These are phyloP conservation scores for Mortierella sp. DNA, from an alignment of 371 early-diverging fungal species.

Conservation along the genomic window DNA sequence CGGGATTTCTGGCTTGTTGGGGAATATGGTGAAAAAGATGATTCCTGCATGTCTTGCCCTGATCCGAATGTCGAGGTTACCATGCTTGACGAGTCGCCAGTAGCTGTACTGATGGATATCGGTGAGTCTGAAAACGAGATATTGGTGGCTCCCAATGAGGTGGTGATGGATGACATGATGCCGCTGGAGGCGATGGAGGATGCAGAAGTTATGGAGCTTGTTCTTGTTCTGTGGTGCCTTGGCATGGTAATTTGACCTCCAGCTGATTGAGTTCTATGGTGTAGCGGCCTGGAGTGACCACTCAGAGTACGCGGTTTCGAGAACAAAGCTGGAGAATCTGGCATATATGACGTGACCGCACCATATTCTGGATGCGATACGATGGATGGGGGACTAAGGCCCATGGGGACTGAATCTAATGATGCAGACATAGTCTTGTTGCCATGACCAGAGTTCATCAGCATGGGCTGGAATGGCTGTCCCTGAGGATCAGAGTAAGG, in stretches of 20 bases:
- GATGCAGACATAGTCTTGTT: constrained; percentile 22
- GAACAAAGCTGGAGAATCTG: constrained; percentile 4
- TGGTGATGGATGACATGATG: constrained; percentile 27
- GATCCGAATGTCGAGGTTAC: constrained; percentile 5
- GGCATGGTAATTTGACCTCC: constrained; percentile 1
- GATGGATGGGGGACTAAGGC: constrained; percentile 30
- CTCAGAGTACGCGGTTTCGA: constrained; percentile 6
- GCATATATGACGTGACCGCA: constrained; percentile 32
- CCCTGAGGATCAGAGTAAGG: constrained; percentile 30
- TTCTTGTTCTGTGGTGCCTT: constrained; percentile 32
- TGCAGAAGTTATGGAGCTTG: constrained; percentile 33
- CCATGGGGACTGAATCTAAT: constrained; percentile 32
- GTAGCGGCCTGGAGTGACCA: constrained; percentile 8
- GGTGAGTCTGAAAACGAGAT: constrained; percentile 26
- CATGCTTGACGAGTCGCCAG: neutral
- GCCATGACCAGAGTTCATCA: constrained; percentile 17
- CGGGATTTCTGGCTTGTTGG: constrained; percentile 9
- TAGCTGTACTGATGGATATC: constrained; percentile 11
- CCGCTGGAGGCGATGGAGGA: constrained; percentile 39
- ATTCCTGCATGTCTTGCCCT: neutral
- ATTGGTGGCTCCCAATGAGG: constrained; percentile 32
- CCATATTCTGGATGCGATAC: constrained; percentile 32
- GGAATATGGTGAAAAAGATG: constrained; percentile 1
- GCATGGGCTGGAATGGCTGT: constrained; percentile 17
- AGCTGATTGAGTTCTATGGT: constrained; percentile 9